Percentiles rank a stretch among this genome's conserved stretches.
Evolutionary conservation across 148 eudicot genomes (phyloP).

Genomic region (Diospyros lotus): DNA sequence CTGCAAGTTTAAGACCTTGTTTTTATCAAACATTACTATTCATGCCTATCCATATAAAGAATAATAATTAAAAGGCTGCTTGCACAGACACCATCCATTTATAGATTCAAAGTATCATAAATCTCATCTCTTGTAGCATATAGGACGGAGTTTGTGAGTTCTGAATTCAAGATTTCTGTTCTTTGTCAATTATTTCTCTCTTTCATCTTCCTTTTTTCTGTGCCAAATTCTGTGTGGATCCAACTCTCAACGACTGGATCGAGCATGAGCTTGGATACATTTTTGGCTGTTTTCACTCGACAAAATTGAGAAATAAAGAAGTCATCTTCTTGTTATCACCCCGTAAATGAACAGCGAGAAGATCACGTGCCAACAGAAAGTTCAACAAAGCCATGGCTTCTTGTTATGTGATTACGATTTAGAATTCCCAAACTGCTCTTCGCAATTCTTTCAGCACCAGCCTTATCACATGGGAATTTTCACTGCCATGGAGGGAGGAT

Average conservation of each 20-base stretch:
- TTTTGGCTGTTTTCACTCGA: background rate
- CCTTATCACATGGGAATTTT: conserved; percentile 6
- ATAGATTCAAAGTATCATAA: background rate
- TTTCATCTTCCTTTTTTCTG: background rate
- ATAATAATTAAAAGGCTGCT: conserved; percentile 7
- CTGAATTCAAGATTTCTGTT: conserved; percentile 7
- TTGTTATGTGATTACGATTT: too few species aligned
- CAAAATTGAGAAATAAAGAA: background rate
- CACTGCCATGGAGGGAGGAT: background rate
- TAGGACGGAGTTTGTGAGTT: background rate
- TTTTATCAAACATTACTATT: conserved; percentile 24
- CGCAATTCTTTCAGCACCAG: conserved; percentile 1
- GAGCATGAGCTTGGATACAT: background rate
- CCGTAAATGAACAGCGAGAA: too few species aligned
- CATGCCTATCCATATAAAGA: conserved; percentile 20
- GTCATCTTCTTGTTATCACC: too few species aligned
- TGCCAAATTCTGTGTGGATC: background rate
- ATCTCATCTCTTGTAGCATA: background rate
- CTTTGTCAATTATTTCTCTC: background rate
- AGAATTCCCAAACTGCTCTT: too few species aligned
- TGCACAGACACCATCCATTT: background rate
- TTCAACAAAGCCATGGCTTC: too few species aligned
- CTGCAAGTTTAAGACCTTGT: conserved; percentile 8
- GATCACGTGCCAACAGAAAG: too few species aligned
- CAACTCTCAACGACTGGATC: too few species aligned